Percentiles rank a stretch among this genome's conserved stretches.
Evolutionary conservation across 148 eudicot genomes (phyloP).

Genomic region (Camellia sinensis): DNA sequence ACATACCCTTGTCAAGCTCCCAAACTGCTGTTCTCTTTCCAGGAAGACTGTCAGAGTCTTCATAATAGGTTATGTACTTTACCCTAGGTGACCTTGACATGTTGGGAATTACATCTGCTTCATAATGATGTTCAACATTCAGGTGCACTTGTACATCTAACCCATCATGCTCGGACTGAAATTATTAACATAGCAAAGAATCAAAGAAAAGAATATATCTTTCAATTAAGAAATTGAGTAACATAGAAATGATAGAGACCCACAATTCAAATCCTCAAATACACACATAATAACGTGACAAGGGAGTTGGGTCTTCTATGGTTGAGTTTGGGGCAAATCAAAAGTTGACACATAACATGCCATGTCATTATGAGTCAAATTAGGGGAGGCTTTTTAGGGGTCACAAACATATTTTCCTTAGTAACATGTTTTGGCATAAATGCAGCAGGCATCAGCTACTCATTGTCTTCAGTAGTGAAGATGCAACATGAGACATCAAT

Average conservation of each 20-base stretch:
- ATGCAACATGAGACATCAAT: background rate
- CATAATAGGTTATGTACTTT: slow-evolving; percentile 92
- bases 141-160: slow-evolving; percentile 82
- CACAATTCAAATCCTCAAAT: no score
- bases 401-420: no score
- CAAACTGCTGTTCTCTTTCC: slow-evolving; percentile 94
- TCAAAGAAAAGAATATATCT: background rate
- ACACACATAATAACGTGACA: no score
- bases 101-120: slow-evolving; percentile 68
- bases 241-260: no score
- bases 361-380: no score
- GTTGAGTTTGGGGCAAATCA: no score
- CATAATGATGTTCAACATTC: slow-evolving; percentile 65
- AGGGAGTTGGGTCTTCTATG: no score
- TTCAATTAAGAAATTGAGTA: background rate
- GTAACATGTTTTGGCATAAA: background rate
- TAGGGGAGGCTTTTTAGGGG: no score
- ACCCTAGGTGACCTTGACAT: slow-evolving; percentile 81
- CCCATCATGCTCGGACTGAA: slow-evolving; percentile 91
- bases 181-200: slow-evolving; percentile 5
- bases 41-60: slow-evolving; percentile 91
- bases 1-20: slow-evolving; percentile 95
- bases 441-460: background rate
- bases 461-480: background rate
- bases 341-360: no score